Evolutionary conservation across 768 basidiomycete species (phyloP), one percentile per base, ranked within the genome.

Genomic region (Amanita fuliginea): DNA sequence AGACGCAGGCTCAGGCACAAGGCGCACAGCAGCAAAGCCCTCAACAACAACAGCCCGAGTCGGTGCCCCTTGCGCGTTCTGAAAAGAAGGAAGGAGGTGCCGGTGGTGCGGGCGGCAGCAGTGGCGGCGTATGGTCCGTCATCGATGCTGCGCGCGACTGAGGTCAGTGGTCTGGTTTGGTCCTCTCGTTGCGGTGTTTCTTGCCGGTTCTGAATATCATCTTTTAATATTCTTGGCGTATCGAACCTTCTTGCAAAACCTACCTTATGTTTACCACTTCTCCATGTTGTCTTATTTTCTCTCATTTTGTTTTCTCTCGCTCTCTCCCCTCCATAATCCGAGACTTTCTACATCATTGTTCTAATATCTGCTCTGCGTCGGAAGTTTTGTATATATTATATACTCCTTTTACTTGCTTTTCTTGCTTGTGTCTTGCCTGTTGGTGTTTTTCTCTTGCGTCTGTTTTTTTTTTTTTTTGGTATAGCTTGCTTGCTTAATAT

Each of bases 101-200:
- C 28, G 55, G 57, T 36, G 63, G 63, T 13, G 56, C 59, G 47
- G 62, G 63, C 45, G 46, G 55, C 14, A 54, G 59, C 32, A 32
- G 46, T 55, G 52, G 43, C 8, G 60, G 59, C 32, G 61, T 68
- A 36, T 68, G 67, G 67, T 62, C 66, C 28, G 50, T 64, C 32
- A 56, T 60, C 46, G 64, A 64, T 34, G 22, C 58, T 37, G 48
- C 55, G 51, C 59, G 61, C 54, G 63, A 62, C 32, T 59, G 43
- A 60, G 52, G 33, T 42, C 39, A 33, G 19, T 40, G 13, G 4
- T 37, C 36, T 32, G 30, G 13, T 32, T 32, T 32, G 32, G 32
- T 13, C 10, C 32, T 32, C 11, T 32, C 32, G 13, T 32, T 32
- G 11, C 32, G 32, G 32, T 32, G 4, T 32, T 30, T 30, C 16